Base-by-base conservation (phyloP, 176 grass and related monocot species). In the Musa itinerans region DNA sequence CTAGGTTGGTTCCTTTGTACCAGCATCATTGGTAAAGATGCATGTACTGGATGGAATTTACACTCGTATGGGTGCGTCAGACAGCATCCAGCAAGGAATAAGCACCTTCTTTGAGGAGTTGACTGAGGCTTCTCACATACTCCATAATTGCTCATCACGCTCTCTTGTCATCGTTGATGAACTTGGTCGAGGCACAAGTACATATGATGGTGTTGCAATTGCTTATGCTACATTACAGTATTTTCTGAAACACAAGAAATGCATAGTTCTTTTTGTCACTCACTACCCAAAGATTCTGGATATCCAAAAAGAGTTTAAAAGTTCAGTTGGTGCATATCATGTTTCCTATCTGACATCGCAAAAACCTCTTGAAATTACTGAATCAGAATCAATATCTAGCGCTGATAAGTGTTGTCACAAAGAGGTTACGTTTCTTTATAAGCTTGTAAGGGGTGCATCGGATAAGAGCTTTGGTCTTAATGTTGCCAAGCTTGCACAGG, bases 401-500 rank as follows among this genome's bases (percentile, higher is more conserved):
- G 73, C 27, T 64, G 78, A 75, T 64, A 67, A 48, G 25, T 53
- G 76, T 49, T 76, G 82, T 71, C 72, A 77, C 29, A 81, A 78
- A 79, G 90, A 97, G 72, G 83, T 97, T 79, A 97, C 90, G 82
- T 97, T 97, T 83, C 87, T 97, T 67, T 97, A 92, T 73, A 97
- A 97, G 76, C 85, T 97, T 78, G 89, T 89, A 80, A 54, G 54
- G 81, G 93, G 93, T 77, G 90, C 89, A 83, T 92, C 90, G 59
- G 90, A 97, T 81, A 90, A 85, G 85, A 92, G 93, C 83, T 97
- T 97, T 59, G 93, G 89, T 79, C 85, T 97, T 83, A 97, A 97
- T 85, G 93, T 97, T 55, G 93, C 93, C 5, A 43, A 83, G 17
- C 87, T 97, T 86, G 87, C 93, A 69, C 93, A 97, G 93, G 93